Base-by-base conservation (phyloP, 257 asterid genomes). In the Fraxinus cuspidata region DNA sequence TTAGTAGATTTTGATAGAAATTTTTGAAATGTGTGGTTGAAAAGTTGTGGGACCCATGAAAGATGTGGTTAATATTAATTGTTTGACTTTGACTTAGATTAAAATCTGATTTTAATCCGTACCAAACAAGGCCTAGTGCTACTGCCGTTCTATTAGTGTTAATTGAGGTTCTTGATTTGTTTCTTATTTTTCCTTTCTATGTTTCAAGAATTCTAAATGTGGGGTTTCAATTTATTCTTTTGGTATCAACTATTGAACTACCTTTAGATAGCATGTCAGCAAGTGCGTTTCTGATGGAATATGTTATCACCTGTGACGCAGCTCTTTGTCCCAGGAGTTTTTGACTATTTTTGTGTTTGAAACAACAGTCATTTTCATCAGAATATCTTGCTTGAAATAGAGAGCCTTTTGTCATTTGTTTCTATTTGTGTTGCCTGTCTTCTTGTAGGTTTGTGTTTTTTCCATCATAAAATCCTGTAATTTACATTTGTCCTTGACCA, bases 341-440 rank as follows among this genome's bases (percentile, higher is more conserved):
- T 56, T n/a, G 28, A 56, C 23, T n/a, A 23, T 58, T 58, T 58
- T 21, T 25, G 12, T 6, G 4, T n/a, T n/a, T 58, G 28, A 58
- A 58, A 58, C 66, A 58, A 7, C 64, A 56, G 66, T 58, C 5
- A 21, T 25, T 63, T 63, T 63, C 69, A 23, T 27, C 32, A 7
- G 69, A 58, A 63, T 63, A 23, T 63, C 32, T 63, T 63, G 69
- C 34, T 63, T 63, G 69, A 27, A 63, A 56, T 56, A 9, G 68
- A 63, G 35, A 27, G 19, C 32, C 69, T 63, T 63, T 10, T n/a
- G 1, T 25, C 32, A 8, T 63, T 27, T 27, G 15, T 27, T 63
- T 63, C 69, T 9, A 63, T 63, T 63, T 63, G 16, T 7, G 12
- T 8, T 63, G 69, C 32, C 2, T 23, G 69, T 25, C 34, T 25